A percentile compares a stretch with the other conserved stretches of the same genome.
Conservation (phyloP, 2,329 filamentous ascomycete genomes). For the Venturiaceae sp. region DNA sequence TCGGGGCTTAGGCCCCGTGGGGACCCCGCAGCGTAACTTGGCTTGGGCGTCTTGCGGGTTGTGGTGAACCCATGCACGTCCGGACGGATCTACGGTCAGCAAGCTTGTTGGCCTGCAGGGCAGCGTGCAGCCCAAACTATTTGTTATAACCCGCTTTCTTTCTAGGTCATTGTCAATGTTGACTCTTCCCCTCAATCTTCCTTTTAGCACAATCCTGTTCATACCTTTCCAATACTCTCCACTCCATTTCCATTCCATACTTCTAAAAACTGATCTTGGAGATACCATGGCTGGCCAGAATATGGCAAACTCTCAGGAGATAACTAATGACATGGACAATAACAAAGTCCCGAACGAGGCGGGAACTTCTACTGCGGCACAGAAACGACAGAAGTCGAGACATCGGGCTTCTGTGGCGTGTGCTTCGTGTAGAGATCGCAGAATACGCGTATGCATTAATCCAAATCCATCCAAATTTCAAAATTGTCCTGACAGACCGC, state of each 20-base stretch:
- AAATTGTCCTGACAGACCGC: constrained; percentile 14
- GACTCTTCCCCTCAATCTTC: not conserved
- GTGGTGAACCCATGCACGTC: not conserved
- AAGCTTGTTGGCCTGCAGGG: not conserved
- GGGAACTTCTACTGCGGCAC: not conserved
- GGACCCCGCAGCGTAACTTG: not conserved
- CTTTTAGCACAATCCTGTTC: not conserved
- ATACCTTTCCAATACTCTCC: not conserved
- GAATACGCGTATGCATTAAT: constrained; percentile 25
- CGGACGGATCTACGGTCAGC: not conserved
- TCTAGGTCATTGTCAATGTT: not conserved
- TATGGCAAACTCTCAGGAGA: constrained; percentile 7
- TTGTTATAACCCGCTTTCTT: not conserved
- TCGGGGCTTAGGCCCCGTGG: not conserved
- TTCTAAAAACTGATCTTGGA: not conserved
- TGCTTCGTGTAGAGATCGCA: constrained; percentile 39
- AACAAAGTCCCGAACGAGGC: constrained; percentile 1
- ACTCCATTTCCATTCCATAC: not conserved
- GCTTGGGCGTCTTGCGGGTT: not conserved
- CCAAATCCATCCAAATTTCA: not conserved
- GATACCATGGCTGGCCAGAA: constrained; percentile 1
- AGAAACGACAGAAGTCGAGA: constrained; percentile 21
- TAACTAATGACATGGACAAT: not conserved
- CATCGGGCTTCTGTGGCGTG: constrained; percentile 45
- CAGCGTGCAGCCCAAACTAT: not conserved